Evolutionary conservation across 192 early-diverging fungal species (phyloP).

Genomic region (Gaertneriomyces sp.): DNA sequence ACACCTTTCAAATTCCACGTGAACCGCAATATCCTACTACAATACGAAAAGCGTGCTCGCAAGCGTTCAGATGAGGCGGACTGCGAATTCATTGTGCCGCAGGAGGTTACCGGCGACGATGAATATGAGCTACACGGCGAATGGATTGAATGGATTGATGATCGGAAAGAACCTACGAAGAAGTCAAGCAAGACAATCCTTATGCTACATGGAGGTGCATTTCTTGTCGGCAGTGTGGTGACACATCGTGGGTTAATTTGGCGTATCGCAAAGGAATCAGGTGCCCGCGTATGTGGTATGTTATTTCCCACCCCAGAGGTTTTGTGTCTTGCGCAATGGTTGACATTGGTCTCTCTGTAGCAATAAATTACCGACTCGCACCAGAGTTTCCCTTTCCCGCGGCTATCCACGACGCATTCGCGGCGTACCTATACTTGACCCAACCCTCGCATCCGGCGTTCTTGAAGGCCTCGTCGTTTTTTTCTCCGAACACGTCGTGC

Average conservation of each 20-base stretch:
- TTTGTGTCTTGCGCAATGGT: background rate
- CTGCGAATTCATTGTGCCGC: background rate
- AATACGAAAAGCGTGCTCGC: background rate
- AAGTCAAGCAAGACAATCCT: constrained; percentile 26
- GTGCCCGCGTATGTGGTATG: constrained; percentile 22
- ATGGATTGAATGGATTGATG: constrained; percentile 12
- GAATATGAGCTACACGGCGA: constrained; percentile 17
- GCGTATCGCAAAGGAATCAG: constrained; percentile 31
- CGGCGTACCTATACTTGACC: constrained; percentile 43
- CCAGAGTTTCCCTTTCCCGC: constrained; percentile 47
- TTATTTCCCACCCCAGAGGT: background rate
- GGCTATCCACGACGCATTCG: constrained; percentile 45
- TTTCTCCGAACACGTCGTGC: background rate
- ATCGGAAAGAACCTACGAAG: background rate
- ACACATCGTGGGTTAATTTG: constrained; percentile 34
- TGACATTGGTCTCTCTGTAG: constrained; percentile 5
- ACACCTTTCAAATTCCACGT: constrained; percentile 5
- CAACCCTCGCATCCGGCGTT: constrained; percentile 41
- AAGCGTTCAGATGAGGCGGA: background rate
- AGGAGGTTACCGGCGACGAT: background rate
- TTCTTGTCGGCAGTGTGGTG: constrained; percentile 28
- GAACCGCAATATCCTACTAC: constrained; percentile 1
- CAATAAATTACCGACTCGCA: constrained; percentile 42
- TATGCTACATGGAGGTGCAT: constrained; percentile 45
- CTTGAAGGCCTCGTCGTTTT: constrained; percentile 5